A percentile compares a stretch with the other conserved stretches of the same genome.
phyloP scores from a whole-genome alignment of 140 eudicot genomes.

The Flaveria floridana region DNA sequence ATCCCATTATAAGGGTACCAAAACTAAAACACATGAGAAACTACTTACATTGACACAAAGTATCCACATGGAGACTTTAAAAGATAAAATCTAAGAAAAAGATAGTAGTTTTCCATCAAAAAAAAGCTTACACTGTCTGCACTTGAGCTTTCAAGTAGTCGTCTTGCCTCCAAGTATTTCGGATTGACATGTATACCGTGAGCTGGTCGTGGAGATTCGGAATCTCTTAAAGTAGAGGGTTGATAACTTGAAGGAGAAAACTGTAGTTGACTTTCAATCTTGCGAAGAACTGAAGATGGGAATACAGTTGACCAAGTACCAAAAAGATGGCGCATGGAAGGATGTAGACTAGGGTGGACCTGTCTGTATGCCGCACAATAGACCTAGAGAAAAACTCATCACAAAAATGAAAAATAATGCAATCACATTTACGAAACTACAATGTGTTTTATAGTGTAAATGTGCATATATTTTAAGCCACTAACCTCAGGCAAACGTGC shows the following conservation, averaged over 20 bases:
- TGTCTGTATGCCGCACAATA: conserved; percentile 80
- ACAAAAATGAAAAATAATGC: conserved; percentile 7
- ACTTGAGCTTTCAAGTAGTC: conserved; percentile 55
- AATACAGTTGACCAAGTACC: conserved; percentile 91
- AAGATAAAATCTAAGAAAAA: conserved; percentile 21
- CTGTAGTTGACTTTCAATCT: conserved; percentile 67
- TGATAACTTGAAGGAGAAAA: conserved; percentile 53
- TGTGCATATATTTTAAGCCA: conserved; percentile 7
- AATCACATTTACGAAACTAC: conserved; percentile 9
- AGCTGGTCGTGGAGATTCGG: conserved; percentile 88
- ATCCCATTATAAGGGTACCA: not conserved
- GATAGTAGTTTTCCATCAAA: conserved; percentile 25
- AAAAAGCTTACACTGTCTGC: conserved; percentile 52
- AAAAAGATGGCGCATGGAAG: conserved; percentile 90
- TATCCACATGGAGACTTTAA: not conserved
- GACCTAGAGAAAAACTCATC: conserved; percentile 48
- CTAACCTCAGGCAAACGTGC: conserved; percentile 87
- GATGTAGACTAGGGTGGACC: conserved; percentile 68
- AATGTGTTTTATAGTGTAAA: not conserved
- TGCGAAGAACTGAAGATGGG: conserved; percentile 66
- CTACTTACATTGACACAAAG: conserved; percentile 22
- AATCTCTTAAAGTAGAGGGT: conserved; percentile 58
- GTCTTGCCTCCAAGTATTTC: conserved; percentile 82
- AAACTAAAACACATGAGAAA: conserved; percentile 12
- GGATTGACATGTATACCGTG: conserved; percentile 99